These are phyloP conservation scores for Sclerotinia sclerotiorum DNA, from an alignment of 2,329 filamentous ascomycete genomes.

Conservation along the genomic window DNA sequence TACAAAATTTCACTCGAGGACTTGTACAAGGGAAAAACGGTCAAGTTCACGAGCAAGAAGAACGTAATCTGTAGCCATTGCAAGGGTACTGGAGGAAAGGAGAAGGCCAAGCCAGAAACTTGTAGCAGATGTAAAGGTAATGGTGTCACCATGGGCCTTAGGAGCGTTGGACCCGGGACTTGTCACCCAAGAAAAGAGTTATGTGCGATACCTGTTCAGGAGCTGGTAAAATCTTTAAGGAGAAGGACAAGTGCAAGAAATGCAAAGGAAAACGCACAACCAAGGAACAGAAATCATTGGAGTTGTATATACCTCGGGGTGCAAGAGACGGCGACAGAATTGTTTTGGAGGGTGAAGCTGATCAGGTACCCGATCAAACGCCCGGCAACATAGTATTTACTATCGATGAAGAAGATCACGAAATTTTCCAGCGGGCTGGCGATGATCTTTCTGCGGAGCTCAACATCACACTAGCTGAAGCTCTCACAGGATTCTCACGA, in stretches of 20 bases:
- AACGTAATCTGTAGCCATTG: conserved; percentile 85
- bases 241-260: conserved; percentile 98
- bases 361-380: conserved; percentile 84
- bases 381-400: conserved; percentile 94
- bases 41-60: conserved; percentile 94
- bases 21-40: conserved; percentile 97
- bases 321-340: conserved; percentile 86
- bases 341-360: conserved; percentile 86
- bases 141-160: conserved; percentile 73
- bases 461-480: conserved; percentile 77
- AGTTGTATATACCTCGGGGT: conserved; percentile 92
- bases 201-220: conserved; percentile 82
- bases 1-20: conserved; percentile 93
- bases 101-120: conserved; percentile 79
- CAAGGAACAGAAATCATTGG: conserved; percentile 88
- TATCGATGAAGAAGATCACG: conserved; percentile 77
- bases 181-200: conserved; percentile 74
- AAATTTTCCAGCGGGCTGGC: conserved; percentile 77
- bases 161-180: conserved; percentile 85
- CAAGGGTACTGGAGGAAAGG: conserved; percentile 86
- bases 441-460: conserved; percentile 81
- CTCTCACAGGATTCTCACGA: conserved; percentile 83
- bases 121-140: conserved; percentile 84
- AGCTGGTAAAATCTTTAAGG: conserved; percentile 82
- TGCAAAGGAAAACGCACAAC: conserved; percentile 91